Conservation (phyloP, 129 eudicot genomes). For the Chrysanthemum seticuspe region DNA sequence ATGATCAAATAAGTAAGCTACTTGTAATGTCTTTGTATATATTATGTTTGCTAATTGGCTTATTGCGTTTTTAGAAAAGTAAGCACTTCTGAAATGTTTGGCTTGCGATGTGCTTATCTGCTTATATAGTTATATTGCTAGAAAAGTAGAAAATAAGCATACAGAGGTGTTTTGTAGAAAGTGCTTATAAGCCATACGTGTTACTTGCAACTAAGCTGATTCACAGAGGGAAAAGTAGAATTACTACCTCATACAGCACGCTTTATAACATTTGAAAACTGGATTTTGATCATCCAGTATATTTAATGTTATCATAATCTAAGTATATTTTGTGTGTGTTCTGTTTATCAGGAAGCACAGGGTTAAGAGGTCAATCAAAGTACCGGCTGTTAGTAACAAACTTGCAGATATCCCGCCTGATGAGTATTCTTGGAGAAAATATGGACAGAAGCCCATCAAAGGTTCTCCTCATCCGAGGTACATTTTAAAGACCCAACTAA, state of each 20-base stretch:
- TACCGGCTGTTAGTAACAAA: slow-evolving; percentile 94
- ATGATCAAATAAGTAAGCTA: too few relatives aligned
- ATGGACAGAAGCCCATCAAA: slow-evolving; percentile 97
- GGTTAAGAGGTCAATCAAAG: slow-evolving; percentile 87
- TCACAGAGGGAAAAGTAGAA: neutral
- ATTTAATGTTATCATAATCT: neutral
- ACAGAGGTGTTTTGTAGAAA: neutral
- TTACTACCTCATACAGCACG: neutral
- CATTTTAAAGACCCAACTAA: neutral
- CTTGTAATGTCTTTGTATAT: too few relatives aligned
- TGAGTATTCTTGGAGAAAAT: slow-evolving; percentile 98
- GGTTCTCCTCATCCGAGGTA: slow-evolving; percentile 99
- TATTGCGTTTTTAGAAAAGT: too few relatives aligned
- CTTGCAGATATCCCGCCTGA: slow-evolving; percentile 98
- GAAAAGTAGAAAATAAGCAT: too few relatives aligned
- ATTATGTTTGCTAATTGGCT: too few relatives aligned
- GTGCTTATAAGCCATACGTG: neutral
- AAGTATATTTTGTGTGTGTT: neutral
- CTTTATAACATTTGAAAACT: neutral
- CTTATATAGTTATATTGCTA: neutral
- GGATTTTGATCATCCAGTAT: neutral
- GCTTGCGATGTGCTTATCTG: neutral
- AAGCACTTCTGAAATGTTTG: too few relatives aligned
- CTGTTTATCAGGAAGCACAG: slow-evolving; percentile 71
- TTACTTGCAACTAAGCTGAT: neutral